Conservation (phyloP, 2,329 filamentous ascomycete genomes). For the Pyricularia sp. region DNA sequence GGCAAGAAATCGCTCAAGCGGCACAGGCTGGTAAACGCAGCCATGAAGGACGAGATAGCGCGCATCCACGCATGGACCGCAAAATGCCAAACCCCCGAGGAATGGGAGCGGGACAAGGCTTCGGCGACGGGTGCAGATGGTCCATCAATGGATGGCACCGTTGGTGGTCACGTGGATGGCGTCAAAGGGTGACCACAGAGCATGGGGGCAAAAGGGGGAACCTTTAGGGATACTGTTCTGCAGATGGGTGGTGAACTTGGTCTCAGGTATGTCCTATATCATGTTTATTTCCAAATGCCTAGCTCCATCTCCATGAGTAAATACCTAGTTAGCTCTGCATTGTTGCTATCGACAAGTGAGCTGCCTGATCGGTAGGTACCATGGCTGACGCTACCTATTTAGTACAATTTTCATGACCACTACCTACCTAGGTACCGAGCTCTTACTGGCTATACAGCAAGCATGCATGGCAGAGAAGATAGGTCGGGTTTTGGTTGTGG, state of each 20-base stretch:
- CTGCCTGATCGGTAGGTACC: background rate
- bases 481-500: background rate
- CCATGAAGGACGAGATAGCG: constrained; percentile 76
- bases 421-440: background rate
- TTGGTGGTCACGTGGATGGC: constrained; percentile 28
- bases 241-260: background rate
- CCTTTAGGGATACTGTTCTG: background rate
- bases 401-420: background rate
- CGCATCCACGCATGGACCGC: constrained; percentile 91
- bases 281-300: background rate
- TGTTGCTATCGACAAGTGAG: background rate
- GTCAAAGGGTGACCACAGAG: constrained; percentile 15
- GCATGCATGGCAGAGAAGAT: background rate
- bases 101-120: constrained; percentile 59
- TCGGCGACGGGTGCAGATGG: constrained; percentile 15
- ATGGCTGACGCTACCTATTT: background rate
- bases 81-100: constrained; percentile 82
- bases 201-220: background rate
- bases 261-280: background rate
- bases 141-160: constrained; percentile 30
- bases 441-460: background rate
- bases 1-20: constrained; percentile 68
- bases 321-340: background rate
- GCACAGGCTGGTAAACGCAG: constrained; percentile 73
- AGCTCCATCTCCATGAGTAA: background rate